Conservation (phyloP, 768 basidiomycete genomes). For the Postia placenta region DNA sequence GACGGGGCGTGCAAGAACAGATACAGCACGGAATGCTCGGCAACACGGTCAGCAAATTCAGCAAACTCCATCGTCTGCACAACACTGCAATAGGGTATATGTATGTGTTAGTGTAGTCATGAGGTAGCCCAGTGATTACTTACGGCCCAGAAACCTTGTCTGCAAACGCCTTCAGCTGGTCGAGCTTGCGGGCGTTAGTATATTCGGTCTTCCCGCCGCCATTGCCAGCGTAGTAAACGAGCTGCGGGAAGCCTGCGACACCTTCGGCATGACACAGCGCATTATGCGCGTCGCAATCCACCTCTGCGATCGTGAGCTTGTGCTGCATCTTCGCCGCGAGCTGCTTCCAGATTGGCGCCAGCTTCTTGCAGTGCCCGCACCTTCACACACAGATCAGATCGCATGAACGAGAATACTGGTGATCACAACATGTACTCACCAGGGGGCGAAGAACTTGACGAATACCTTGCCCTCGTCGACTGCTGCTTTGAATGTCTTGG, state of each 20-base stretch:
- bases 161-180: slow-evolving; percentile 66
- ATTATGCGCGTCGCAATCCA: slow-evolving; percentile 80
- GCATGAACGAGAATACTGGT: background rate
- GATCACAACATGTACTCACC: slow-evolving; percentile 37
- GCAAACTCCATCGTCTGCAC: slow-evolving; percentile 33
- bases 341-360: slow-evolving; percentile 76
- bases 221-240: slow-evolving; percentile 54
- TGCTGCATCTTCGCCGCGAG: slow-evolving; percentile 67
- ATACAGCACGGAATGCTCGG: slow-evolving; percentile 49
- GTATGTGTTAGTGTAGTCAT: too few species aligned
- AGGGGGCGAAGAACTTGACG: slow-evolving; percentile 88
- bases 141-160: slow-evolving; percentile 71
- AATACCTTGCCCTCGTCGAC: slow-evolving; percentile 47
- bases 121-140: slow-evolving; percentile 25
- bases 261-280: slow-evolving; percentile 59
- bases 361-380: slow-evolving; percentile 96
- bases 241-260: slow-evolving; percentile 79
- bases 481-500: slow-evolving; percentile 40
- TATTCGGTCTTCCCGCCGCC: slow-evolving; percentile 68
- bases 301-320: slow-evolving; percentile 73
- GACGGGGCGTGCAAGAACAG: slow-evolving; percentile 44
- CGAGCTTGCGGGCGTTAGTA: slow-evolving; percentile 61
- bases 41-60: slow-evolving; percentile 37
- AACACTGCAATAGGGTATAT: slow-evolving; percentile 26
- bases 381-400: slow-evolving; percentile 19